Conservation (phyloP, 140 eudicot genomes). For the Senecio squalidus region DNA sequence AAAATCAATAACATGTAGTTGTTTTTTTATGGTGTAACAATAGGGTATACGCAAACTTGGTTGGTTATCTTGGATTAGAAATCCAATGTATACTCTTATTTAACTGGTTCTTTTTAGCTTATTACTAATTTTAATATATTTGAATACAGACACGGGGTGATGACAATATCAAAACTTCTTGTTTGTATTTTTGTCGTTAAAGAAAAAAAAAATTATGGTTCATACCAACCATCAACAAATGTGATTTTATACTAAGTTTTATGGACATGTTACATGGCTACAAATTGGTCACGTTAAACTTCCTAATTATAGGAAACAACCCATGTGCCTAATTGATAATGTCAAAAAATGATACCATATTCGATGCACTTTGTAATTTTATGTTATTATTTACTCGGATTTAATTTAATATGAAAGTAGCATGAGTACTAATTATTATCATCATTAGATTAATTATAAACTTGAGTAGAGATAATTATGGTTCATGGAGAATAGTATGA, state of each 20-base stretch:
- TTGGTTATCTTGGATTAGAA: too few relatives aligned
- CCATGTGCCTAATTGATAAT: constrained; percentile 38
- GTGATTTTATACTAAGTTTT: constrained; percentile 15
- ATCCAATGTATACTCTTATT: too few relatives aligned
- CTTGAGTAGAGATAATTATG: background rate
- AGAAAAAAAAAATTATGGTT: too few relatives aligned
- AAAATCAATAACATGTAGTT: constrained; percentile 19
- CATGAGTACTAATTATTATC: background rate
- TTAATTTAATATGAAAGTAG: background rate
- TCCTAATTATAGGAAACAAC: constrained; percentile 32
- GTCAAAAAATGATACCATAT: constrained; percentile 18
- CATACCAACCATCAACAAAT: constrained; percentile 13
- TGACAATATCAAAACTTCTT: too few relatives aligned
- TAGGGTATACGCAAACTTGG: too few relatives aligned
- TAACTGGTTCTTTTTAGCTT: too few relatives aligned
- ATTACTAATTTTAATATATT: too few relatives aligned
- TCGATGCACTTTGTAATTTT: constrained; percentile 11
- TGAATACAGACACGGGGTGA: too few relatives aligned
- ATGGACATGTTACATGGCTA: constrained; percentile 24
- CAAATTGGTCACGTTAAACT: constrained; percentile 36
- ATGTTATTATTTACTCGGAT: background rate
- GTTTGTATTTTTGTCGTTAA: too few relatives aligned
- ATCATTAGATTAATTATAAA: background rate
- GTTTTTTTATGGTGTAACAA: too few relatives aligned
- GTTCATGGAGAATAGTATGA: background rate